These are phyloP conservation scores for Linderina pennispora DNA, from an alignment of 192 early-diverging fungal species.

Conservation along the genomic window DNA sequence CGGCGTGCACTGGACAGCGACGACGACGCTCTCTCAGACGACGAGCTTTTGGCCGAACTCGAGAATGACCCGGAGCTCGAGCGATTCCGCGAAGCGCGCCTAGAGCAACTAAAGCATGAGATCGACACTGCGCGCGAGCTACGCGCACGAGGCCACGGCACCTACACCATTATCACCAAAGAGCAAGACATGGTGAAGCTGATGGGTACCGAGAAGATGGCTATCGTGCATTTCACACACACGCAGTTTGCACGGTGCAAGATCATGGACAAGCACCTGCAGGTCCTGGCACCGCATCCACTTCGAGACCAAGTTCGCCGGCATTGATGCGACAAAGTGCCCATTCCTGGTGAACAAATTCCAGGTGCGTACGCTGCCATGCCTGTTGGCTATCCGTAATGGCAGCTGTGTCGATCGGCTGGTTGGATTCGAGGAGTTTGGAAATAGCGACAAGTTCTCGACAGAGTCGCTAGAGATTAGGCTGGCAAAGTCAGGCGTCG, in stretches of 20 bases:
- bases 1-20: conserved; percentile 28
- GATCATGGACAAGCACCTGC: conserved; percentile 87
- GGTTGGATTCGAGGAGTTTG: conserved; percentile 93
- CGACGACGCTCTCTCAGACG: conserved; percentile 62
- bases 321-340: conserved; percentile 80
- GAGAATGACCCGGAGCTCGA: conserved; percentile 75
- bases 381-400: conserved; percentile 72
- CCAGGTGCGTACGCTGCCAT: conserved; percentile 81
- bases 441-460: conserved; percentile 78
- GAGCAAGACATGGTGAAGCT: conserved; percentile 85
- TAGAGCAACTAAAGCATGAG: conserved; percentile 79
- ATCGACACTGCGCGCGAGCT: conserved; percentile 57
- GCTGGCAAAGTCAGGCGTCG: conserved; percentile 51
- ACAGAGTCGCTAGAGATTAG: conserved; percentile 72
- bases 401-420: conserved; percentile 69
- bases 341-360: conserved; percentile 91
- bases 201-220: conserved; percentile 58
- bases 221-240: conserved; percentile 87
- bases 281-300: conserved; percentile 76
- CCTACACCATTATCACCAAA: conserved; percentile 62
- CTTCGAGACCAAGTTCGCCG: conserved; percentile 80
- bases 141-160: conserved; percentile 63
- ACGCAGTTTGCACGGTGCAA: conserved; percentile 90
- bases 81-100: conserved; percentile 71
- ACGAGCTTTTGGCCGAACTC: conserved; percentile 75